phyloP scores from a whole-genome alignment of 306 rosid genomes.

The Fragaria nilgerrensis region DNA sequence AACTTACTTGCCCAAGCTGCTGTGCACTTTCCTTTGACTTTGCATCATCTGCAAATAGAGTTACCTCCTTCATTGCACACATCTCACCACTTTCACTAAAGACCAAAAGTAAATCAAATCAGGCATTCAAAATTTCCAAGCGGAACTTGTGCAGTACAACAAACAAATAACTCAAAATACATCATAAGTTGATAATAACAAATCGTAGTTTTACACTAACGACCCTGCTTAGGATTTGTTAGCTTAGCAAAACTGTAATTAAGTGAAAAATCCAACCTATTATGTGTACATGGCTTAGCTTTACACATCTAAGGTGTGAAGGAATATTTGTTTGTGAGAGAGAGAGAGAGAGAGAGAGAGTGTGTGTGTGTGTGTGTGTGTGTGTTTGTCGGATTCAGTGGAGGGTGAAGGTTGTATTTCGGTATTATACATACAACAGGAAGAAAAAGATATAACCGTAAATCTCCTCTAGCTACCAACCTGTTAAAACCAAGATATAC shows the following conservation, averaged over 20 bases:
- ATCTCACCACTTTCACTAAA: conserved; percentile 88
- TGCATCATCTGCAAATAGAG: conserved; percentile 89
- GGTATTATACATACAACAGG: conserved; percentile 6
- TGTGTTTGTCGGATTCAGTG: neutral
- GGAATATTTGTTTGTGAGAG: neutral
- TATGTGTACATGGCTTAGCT: neutral
- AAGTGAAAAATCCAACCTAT: neutral
- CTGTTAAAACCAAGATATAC: conserved; percentile 93
- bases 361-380: neutral
- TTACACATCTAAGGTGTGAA: conserved; percentile 1
- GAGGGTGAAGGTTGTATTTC: neutral
- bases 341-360: too few species aligned
- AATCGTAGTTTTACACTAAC: neutral
- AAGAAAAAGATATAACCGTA: conserved; percentile 4
- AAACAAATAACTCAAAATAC: neutral
- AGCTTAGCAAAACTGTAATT: neutral
- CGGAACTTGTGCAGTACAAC: neutral
- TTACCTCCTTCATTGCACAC: conserved; percentile 99
- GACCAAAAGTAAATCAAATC: conserved; percentile 31
- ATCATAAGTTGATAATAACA: neutral
- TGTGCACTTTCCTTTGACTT: conserved; percentile 87
- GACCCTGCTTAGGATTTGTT: conserved; percentile 2
- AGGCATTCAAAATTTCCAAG: conserved; percentile 22
- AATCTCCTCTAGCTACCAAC: conserved; percentile 26
- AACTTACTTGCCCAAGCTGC: conserved; percentile 79